Base-by-base conservation (phyloP, 2,329 filamentous ascomycete species). In the Cadophora sp. region DNA sequence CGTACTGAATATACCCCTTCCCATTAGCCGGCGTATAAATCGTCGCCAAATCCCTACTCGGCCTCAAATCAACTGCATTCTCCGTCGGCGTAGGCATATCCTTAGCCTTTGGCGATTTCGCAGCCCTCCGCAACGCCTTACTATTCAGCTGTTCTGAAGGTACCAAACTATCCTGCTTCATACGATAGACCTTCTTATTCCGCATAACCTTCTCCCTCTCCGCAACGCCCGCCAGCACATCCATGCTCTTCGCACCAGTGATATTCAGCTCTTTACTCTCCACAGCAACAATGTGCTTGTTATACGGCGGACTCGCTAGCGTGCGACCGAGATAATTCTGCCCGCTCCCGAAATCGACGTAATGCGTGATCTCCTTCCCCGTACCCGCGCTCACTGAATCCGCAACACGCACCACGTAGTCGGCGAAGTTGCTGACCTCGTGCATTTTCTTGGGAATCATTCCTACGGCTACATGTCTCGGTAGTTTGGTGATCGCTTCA, bases 401-500 rank as follows among this genome's bases (percentile, higher is more conserved):
- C 0, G 86, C 83, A 11, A 90, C 80, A 3, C 80, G 75, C 59
- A 93, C 86, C 62, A 98, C 87, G 74, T 95, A 98, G 70, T 87
- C 86, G n/a, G 95, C 91, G 76, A 98, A 97, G 76, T 96, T 89
- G 67, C 89, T 87, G 39, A 98, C 96, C 81, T 99, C 96, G 76
- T 99, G 96, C 0, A 93, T 85, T 80, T 99, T 99, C 79, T 99
- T 99, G 20, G 91, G 87, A 70, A 93, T 97, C 96, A 99, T 99
- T 4, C 96, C 96, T 16, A 97, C 86, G 0, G 92, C 87, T 18
- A 97, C 87, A 72, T 90, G 86, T 59, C 88, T 85, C 2, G 93
- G 88, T 24, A 97, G 78, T 71, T 84, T 83, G 5, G 86, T 83
- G 4, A 30, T 53, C 14, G 13, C 3, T 16, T 55, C 20, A 14